phyloP scores from a whole-genome alignment of 208 protist species.

The Angomonas desouzai region DNA sequence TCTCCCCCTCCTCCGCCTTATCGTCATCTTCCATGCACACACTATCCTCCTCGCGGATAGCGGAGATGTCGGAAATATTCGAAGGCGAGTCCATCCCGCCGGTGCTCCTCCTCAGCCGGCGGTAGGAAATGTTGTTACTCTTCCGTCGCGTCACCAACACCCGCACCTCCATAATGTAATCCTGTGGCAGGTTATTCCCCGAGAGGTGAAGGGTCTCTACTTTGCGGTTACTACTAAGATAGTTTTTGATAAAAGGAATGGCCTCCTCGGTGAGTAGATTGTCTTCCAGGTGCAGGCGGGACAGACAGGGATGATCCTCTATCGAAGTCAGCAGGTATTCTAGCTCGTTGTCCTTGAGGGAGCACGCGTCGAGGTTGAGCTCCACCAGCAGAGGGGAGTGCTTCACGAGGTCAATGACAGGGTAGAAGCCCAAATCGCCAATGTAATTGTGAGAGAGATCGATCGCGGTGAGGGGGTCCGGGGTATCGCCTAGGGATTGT shows the following conservation, averaged over 20 bases:
- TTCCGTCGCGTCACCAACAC: neutral
- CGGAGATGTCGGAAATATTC: neutral
- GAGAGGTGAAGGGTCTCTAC: slow-evolving; percentile 43
- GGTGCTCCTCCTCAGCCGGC: neutral
- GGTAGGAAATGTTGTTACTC: neutral
- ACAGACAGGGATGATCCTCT: slow-evolving; percentile 69
- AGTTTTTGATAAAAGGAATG: slow-evolving; percentile 50
- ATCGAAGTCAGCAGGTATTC: slow-evolving; percentile 78
- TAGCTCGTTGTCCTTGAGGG: slow-evolving; percentile 61
- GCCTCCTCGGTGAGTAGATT: slow-evolving; percentile 68
- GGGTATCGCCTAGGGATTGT: neutral
- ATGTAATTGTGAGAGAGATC: neutral
- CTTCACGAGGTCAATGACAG: slow-evolving; percentile 80
- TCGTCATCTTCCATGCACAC: neutral
- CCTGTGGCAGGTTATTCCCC: slow-evolving; percentile 50
- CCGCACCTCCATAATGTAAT: slow-evolving; percentile 20
- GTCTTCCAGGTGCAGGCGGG: slow-evolving; percentile 36
- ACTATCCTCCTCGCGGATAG: neutral
- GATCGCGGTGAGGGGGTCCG: neutral
- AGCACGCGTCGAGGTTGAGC: slow-evolving; percentile 77
- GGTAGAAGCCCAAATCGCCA: slow-evolving; percentile 71
- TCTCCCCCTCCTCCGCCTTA: slow-evolving; percentile 9
- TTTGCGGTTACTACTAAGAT: slow-evolving; percentile 46
- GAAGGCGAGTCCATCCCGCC: neutral
- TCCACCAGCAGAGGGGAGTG: slow-evolving; percentile 63